Evolutionary conservation across 768 basidiomycete species (phyloP).

Genomic region (Mycena polygramma): DNA sequence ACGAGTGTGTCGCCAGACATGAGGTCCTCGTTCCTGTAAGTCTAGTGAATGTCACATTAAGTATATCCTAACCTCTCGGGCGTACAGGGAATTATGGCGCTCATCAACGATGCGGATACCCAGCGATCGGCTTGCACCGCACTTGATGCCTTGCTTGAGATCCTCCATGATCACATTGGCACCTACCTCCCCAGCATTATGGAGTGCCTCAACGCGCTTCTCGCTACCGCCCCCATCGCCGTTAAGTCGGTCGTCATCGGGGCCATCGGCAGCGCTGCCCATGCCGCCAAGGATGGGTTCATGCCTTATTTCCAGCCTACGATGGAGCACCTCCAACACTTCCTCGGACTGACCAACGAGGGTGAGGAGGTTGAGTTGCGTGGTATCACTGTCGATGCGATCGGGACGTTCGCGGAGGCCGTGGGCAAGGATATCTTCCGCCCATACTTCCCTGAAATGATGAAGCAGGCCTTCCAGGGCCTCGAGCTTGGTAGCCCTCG

Average conservation of each 20-base stretch:
- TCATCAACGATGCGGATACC: constrained; percentile 88
- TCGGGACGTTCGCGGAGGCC: constrained; percentile 97
- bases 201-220: constrained; percentile 89
- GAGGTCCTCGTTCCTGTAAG: constrained; percentile 86
- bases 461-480: constrained; percentile 94
- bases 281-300: constrained; percentile 93
- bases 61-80: constrained; percentile 10
- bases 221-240: constrained; percentile 86
- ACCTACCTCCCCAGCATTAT: constrained; percentile 95
- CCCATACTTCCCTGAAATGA: constrained; percentile 96
- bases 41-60: constrained; percentile 33
- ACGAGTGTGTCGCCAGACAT: constrained; percentile 90
- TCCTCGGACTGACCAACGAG: constrained; percentile 86
- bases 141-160: constrained; percentile 95
- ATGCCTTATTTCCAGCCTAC: constrained; percentile 94
- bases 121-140: constrained; percentile 97
- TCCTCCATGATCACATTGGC: constrained; percentile 90
- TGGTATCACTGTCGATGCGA: constrained; percentile 98
- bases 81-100: constrained; percentile 85
- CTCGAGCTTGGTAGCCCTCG: constrained; percentile 89
- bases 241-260: constrained; percentile 97
- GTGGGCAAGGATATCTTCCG: constrained; percentile 95
- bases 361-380: constrained; percentile 95
- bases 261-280: constrained; percentile 97
- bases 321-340: constrained; percentile 89